Percentiles rank a stretch among this genome's conserved stretches.
phyloP scores from a whole-genome alignment of 176 grass and related monocot genomes.

The Saccharum spontaneum region DNA sequence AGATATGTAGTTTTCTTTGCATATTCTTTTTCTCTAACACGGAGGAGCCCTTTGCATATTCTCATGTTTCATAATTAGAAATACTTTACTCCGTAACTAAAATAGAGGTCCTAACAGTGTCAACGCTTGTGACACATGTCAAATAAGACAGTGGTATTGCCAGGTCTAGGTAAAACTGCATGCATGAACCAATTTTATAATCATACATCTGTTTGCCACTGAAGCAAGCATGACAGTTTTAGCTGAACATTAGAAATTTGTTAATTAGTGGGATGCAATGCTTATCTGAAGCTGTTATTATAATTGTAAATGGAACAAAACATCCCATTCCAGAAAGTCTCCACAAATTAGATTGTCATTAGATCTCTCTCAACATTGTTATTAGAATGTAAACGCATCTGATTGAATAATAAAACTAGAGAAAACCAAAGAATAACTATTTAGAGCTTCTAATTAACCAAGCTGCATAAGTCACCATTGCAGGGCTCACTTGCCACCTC shows the following conservation, averaged over 20 bases:
- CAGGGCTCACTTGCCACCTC: neutral
- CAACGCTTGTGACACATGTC: neutral
- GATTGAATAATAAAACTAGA: too few relatives aligned
- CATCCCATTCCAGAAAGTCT: too few relatives aligned
- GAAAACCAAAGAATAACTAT: too few relatives aligned
- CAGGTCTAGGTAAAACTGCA: slow-evolving; percentile 40
- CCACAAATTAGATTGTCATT: too few relatives aligned
- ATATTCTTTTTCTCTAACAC: too few relatives aligned
- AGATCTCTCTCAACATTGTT: neutral
- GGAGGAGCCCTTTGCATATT: too few relatives aligned
- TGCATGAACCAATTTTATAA: neutral
- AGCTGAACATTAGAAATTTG: too few relatives aligned
- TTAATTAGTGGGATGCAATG: neutral
- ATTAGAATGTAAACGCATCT: neutral
- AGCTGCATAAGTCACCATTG: neutral
- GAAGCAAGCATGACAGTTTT: slow-evolving; percentile 8
- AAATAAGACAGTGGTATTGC: slow-evolving; percentile 1
- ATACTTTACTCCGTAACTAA: too few relatives aligned
- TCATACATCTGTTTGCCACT: neutral
- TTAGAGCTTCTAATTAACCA: too few relatives aligned
- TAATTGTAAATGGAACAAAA: neutral
- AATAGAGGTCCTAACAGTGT: neutral
- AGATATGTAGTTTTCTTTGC: too few relatives aligned
- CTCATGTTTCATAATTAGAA: too few relatives aligned
- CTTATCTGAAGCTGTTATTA: slow-evolving; percentile 3